Base-by-base conservation (phyloP, 495 filamentous ascomycete genomes). In the Pseudevernia furfuracea region DNA sequence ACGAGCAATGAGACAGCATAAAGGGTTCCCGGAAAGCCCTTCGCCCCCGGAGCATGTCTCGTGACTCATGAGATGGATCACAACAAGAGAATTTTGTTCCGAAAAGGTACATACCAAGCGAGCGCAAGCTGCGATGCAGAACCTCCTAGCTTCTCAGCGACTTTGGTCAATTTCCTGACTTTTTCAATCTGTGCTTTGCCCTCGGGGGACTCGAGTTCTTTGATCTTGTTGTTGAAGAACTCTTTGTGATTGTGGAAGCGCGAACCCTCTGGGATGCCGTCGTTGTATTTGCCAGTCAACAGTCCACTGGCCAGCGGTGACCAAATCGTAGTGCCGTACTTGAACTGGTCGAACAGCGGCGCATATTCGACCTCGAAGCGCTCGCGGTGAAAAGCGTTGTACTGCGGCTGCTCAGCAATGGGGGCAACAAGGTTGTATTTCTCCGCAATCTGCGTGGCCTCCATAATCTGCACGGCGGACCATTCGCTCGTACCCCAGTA, bases 401-500 rank as follows among this genome's bases (percentile, higher is more conserved):
- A 95, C 68, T 86, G 80, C 36, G 91, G 90, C 78, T 96, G 91
- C 74, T 96, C 91, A 74, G 89, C 87, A 32, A 89, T 72, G 11
- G 91, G 91, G 4, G 87, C 90, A 63, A 96, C 84, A n/a, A 96
- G 79, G 28, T 85, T 82, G 44, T 94, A 78, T 64, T 77, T 80
- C 65, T 90, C 87, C 19, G 91, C 91, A 44, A 89, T 75, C 49
- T 84, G 79, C 78, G 86, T 90, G 10, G 91, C 91, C 63, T 87
- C 80, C 11, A 83, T 81, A 70, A 96, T 93, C 77, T 96, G 89
- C 59, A 83, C 84, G 11, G 91, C 89, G 63, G 79, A 81, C 91
- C 91, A 95, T 78, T 93, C 89, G 0, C 87, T 90, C 1, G 91
- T 95, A 39, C 91, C 91, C 91, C 91, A 96, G 81, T 95, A 94